A percentile compares a stretch with the other conserved stretches of the same genome.
Conservation (phyloP, 192 early-diverging fungal species). For the Coemansia sp. region DNA sequence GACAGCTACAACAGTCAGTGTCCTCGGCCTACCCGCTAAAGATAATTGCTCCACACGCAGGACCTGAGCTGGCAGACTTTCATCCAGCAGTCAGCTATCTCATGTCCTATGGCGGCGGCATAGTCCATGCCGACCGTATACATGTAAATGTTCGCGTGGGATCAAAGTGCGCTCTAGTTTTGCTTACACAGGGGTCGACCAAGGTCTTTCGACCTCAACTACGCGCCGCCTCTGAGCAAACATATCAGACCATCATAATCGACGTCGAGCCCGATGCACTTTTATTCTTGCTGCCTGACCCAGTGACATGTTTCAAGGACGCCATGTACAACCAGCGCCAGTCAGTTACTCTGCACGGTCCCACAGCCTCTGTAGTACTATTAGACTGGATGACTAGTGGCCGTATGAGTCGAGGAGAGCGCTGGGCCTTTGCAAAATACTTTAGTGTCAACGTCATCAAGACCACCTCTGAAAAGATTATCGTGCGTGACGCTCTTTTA, state of each 20-base stretch:
- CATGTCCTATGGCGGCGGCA: conserved; percentile 78
- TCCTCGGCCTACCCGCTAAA: conserved; percentile 56
- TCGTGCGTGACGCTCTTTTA: conserved; percentile 43
- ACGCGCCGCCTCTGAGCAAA: conserved; percentile 8
- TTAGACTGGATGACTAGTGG: conserved; percentile 90
- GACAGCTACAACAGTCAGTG: conserved; percentile 26
- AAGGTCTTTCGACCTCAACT: conserved; percentile 72
- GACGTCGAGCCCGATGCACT: conserved; percentile 49
- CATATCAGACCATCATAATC: conserved; percentile 57
- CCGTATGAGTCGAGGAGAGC: conserved; percentile 70
- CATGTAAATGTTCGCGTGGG: conserved; percentile 59
- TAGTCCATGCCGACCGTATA: conserved; percentile 71
- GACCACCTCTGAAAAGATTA: not conserved
- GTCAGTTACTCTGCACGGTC: conserved; percentile 48
- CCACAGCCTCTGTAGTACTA: conserved; percentile 63
- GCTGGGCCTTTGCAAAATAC: conserved; percentile 70
- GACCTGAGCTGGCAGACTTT: not conserved
- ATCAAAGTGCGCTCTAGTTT: conserved; percentile 57
- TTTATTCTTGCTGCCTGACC: conserved; percentile 73
- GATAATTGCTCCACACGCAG: conserved; percentile 50
- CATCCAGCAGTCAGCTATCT: conserved; percentile 58
- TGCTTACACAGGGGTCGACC: conserved; percentile 84
- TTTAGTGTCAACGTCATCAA: conserved; percentile 53
- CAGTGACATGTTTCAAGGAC: conserved; percentile 73
- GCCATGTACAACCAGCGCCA: conserved; percentile 70